phyloP scores from a whole-genome alignment of 768 basidiomycete species.

The Rhizopogon vinicolor region DNA sequence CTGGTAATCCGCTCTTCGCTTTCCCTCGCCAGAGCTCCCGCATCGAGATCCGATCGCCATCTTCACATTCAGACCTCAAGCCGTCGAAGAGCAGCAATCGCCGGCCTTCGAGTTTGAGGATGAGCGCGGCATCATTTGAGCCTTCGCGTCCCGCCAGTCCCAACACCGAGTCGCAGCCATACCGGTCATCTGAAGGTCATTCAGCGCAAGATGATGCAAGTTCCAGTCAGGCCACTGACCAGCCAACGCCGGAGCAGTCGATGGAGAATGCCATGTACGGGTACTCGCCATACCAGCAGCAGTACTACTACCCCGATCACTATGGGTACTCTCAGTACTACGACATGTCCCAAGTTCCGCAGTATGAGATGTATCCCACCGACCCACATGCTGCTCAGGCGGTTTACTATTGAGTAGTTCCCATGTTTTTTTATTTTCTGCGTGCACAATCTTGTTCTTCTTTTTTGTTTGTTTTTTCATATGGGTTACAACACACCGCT shows the following conservation, averaged over 20 bases:
- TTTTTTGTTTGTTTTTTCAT: slow-evolving; percentile 14
- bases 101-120: slow-evolving; percentile 41
- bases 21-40: slow-evolving; percentile 70
- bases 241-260: slow-evolving; percentile 17
- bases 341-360: slow-evolving; percentile 61
- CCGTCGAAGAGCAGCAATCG: slow-evolving; percentile 14
- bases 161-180: slow-evolving; percentile 9
- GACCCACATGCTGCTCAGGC: slow-evolving; percentile 45
- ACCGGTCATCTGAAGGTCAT: slow-evolving; percentile 7
- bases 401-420: slow-evolving; percentile 53
- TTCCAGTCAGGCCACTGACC: slow-evolving; percentile 10
- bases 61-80: slow-evolving; percentile 22
- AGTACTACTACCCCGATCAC: slow-evolving; percentile 69
- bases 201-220: slow-evolving; percentile 12
- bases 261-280: slow-evolving; percentile 40
- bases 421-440: neutral
- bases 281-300: slow-evolving; percentile 52
- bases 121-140: slow-evolving; percentile 47
- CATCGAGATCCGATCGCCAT: slow-evolving; percentile 68
- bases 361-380: slow-evolving; percentile 63
- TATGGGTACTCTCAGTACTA: slow-evolving; percentile 65
- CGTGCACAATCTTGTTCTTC: neutral
- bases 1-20: slow-evolving; percentile 68
- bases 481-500: slow-evolving; percentile 14
- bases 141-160: slow-evolving; percentile 32